Evolutionary conservation across 1,139 yeast genomes (phyloP).

Genomic region (Scheffersomyces segobiensis): DNA sequence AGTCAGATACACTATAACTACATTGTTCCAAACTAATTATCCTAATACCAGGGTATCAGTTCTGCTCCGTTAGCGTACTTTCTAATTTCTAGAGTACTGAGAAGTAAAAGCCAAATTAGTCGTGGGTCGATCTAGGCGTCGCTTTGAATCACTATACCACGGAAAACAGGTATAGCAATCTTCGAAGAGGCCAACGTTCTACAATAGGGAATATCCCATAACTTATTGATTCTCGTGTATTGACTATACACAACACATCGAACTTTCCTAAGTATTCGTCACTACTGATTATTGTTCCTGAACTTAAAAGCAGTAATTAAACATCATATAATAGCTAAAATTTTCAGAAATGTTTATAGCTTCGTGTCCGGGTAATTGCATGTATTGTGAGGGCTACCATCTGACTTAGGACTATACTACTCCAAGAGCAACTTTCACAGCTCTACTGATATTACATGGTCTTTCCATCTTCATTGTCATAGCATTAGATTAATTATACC

Average conservation of each 20-base stretch:
- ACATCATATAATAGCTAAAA: no score
- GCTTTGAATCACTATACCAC: constrained; percentile 70
- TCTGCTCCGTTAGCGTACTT: constrained; percentile 17
- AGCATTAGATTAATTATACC: not conserved
- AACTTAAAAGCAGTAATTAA: no score
- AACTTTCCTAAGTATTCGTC: not conserved
- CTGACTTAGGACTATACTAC: not conserved
- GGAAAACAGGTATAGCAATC: constrained; percentile 53
- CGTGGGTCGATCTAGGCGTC: constrained; percentile 55
- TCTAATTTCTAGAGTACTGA: constrained; percentile 11
- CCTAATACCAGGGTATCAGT: constrained; percentile 20
- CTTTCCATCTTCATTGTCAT: not conserved
- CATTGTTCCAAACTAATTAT: constrained; percentile 31
- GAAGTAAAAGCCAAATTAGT: constrained; percentile 27
- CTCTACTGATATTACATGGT: not conserved
- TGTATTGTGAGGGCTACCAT: not conserved
- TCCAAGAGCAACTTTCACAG: not conserved
- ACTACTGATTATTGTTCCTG: not conserved
- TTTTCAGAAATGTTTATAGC: not conserved
- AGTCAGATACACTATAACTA: not conserved
- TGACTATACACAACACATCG: not conserved
- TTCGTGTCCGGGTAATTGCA: not conserved
- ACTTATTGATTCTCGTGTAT: not conserved
- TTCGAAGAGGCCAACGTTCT: constrained; percentile 60
- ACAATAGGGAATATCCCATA: not conserved